Percentiles rank a stretch among this genome's conserved stretches.
phyloP scores from a whole-genome alignment of 495 filamentous ascomycete species.

The Aspergillus mulundensis region DNA sequence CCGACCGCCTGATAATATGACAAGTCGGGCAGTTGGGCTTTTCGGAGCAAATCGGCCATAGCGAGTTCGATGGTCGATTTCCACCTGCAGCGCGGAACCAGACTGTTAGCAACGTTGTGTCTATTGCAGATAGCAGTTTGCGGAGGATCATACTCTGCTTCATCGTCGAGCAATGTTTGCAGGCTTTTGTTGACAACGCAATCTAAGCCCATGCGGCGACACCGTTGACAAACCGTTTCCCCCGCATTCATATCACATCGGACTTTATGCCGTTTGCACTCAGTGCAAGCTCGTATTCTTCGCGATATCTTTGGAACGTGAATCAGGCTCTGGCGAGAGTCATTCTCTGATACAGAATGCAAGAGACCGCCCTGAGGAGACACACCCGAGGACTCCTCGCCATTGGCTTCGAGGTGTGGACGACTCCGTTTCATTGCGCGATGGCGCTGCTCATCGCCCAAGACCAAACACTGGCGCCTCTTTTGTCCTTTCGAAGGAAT shows the following conservation, averaged over 20 bases:
- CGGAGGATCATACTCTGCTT: conserved; percentile 36
- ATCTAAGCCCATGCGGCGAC: conserved; percentile 47
- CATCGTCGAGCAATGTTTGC: conserved; percentile 50
- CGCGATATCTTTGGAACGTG: conserved; percentile 54
- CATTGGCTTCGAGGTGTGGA: conserved; percentile 43
- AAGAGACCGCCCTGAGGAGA: conserved; percentile 28
- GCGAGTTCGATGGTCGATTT: conserved; percentile 45
- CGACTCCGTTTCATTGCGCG: conserved; percentile 45
- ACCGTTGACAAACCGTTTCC: conserved; percentile 44
- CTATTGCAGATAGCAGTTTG: conserved; percentile 2
- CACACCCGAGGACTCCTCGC: conserved; percentile 38
- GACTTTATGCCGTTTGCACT: conserved; percentile 53
- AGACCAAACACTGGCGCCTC: neutral
- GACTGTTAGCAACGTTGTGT: conserved; percentile 4
- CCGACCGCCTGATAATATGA: conserved; percentile 42
- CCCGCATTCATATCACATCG: conserved; percentile 49
- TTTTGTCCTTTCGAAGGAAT: neutral
- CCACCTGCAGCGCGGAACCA: conserved; percentile 29
- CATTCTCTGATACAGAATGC: conserved; percentile 27
- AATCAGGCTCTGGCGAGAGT: conserved; percentile 21
- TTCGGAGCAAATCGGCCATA: conserved; percentile 44
- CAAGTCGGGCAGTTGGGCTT: conserved; percentile 42
- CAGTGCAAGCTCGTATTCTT: conserved; percentile 52
- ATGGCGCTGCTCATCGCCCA: conserved; percentile 12
- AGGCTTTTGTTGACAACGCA: conserved; percentile 55